Evolutionary conservation across 306 rosid species (phyloP).

Genomic region (Quercus mongolica): DNA sequence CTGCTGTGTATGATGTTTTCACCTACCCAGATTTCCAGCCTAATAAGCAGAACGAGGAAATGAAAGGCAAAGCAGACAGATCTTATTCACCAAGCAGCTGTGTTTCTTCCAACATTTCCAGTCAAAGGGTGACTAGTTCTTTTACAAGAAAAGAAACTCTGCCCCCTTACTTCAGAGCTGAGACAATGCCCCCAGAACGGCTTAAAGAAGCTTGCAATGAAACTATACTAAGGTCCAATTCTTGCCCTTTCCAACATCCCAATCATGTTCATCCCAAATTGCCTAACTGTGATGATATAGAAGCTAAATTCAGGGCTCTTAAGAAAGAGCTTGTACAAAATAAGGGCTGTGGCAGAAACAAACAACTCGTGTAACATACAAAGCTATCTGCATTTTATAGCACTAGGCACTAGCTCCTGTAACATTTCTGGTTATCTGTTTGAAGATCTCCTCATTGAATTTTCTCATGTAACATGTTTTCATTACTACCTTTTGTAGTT

Average conservation of each 20-base stretch:
- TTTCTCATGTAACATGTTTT: not conserved
- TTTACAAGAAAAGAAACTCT: conserved; percentile 21
- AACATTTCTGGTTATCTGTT: conserved; percentile 5
- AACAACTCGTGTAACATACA: not conserved
- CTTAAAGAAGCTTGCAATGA: conserved; percentile 18
- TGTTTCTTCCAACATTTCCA: conserved; percentile 7
- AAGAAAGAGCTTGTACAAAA: conserved; percentile 44
- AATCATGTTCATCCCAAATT: conserved; percentile 77
- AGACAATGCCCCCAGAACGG: conserved; percentile 60
- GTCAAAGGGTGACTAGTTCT: conserved; percentile 13
- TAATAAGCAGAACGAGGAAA: conserved; percentile 15
- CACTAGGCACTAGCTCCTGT: not conserved
- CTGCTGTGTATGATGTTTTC: conserved; percentile 27
- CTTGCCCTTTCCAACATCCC: conserved; percentile 49
- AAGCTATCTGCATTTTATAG: not conserved
- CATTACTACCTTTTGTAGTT: not conserved
- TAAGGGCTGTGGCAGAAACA: not conserved
- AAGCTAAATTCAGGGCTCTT: conserved; percentile 59
- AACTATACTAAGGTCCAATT: conserved; percentile 46
- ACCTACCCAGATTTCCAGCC: conserved; percentile 25
- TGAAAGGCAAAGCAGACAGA: conserved; percentile 6
- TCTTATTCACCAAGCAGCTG: not conserved
- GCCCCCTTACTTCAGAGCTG: conserved; percentile 43
- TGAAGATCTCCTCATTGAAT: conserved; percentile 4
- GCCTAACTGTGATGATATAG: conserved; percentile 71